Evolutionary conservation across 2,329 filamentous ascomycete genomes (phyloP), one percentile per base, ranked within the genome.

Genomic region (Sarocladium kiliense): DNA sequence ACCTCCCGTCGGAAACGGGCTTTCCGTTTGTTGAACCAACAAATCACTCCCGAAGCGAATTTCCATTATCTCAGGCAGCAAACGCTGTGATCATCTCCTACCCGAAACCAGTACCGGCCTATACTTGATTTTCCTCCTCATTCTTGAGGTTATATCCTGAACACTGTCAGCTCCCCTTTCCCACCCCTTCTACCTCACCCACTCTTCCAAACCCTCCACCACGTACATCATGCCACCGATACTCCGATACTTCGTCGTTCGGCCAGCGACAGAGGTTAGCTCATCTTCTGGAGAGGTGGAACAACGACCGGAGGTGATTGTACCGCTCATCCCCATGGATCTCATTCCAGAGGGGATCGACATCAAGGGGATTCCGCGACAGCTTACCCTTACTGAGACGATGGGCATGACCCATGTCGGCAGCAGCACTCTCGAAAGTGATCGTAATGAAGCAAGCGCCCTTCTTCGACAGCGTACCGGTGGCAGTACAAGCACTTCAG

Each of bases 251-350:
- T 81, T 77, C 62, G 58, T 81, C 50, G 67, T 77, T 57, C 73
- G 77, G 1, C 74, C 72, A 16, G 64, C 64, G 2, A 51, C 55
- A 4, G 64, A 65, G 50, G 51, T 60, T 25, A 60, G 64, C 55
- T 62, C 60, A 1, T 12, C 58, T 9, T 53, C 42, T 4, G 64
- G 64, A 30, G 57, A 60, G 45, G 50, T 66, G 14, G 34, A 65
- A 26, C 53, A 56, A 19, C 59, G 60, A 2, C 68, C 66, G 0
- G 70, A 68, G 2, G 63, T 65, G 6, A 70, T 78, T 3, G 77
- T 82, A 1, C 80, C 80, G 6, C 71, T 83, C n/a, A 70, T 83
- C n/a, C 72, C 79, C 0, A 64, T 75, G 12, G 79, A 82, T 62
- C 70, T 81, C 57, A 71, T 83, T 0, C 79, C 79, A 0, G 63